phyloP scores from a whole-genome alignment of 352 stramenopile species.

The Peronospora farinosa region DNA sequence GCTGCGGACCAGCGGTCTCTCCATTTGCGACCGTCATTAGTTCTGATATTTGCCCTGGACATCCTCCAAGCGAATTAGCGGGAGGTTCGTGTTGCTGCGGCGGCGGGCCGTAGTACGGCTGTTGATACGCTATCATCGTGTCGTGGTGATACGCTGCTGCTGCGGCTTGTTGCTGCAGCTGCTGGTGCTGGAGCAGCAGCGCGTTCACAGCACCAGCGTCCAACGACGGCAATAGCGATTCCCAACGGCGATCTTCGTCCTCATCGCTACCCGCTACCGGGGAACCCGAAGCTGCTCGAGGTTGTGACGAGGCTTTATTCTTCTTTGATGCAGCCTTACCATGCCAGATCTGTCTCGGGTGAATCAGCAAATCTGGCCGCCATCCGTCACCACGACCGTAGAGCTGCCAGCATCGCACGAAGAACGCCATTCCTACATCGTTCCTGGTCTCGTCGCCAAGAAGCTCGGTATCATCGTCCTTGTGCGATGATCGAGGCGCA shows the following conservation, averaged over 20 bases:
- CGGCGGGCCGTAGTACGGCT: constrained; percentile 28
- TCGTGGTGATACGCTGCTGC: constrained; percentile 26
- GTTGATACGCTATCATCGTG: constrained; percentile 27
- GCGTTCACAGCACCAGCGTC: constrained; percentile 24
- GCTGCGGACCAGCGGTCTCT: constrained; percentile 5
- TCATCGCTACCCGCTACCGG: constrained; percentile 19
- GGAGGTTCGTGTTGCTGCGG: constrained; percentile 16
- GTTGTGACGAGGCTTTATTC: constrained; percentile 15
- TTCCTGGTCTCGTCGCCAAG: constrained; percentile 19
- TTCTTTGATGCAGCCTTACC: constrained; percentile 26
- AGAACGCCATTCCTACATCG: constrained; percentile 42
- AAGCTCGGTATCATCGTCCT: constrained; percentile 18
- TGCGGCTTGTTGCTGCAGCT: constrained; percentile 30
- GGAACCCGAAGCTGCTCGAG: constrained; percentile 13
- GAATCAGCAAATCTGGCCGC: constrained; percentile 71
- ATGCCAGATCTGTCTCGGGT: constrained; percentile 73
- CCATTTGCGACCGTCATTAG: constrained; percentile 15
- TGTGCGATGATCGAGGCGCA: constrained; percentile 12
- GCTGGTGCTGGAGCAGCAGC: constrained; percentile 30
- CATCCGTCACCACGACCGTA: constrained; percentile 72
- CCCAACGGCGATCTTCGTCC: constrained; percentile 30
- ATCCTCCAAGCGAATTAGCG: constrained; percentile 1
- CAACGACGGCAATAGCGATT: constrained; percentile 30
- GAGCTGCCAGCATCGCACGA: constrained; percentile 47
- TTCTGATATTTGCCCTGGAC: constrained; percentile 2